Evolutionary conservation across 257 asterid species (phyloP).

Genomic region (Gardenia jasminoides): DNA sequence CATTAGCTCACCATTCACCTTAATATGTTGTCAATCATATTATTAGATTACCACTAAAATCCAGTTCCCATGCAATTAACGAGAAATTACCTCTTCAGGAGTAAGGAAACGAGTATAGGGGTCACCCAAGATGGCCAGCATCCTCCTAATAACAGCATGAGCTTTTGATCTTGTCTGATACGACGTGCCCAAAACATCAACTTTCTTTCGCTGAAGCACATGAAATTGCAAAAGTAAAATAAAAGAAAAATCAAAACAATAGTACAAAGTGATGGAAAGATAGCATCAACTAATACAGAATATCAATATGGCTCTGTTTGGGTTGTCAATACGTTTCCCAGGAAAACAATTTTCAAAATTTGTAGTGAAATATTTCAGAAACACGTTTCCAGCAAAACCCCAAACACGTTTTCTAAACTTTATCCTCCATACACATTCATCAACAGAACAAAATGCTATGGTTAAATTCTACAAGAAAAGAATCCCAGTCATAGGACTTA

Average conservation of each 20-base stretch:
- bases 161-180: constrained; percentile 79
- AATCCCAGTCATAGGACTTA: constrained; percentile 18
- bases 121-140: constrained; percentile 88
- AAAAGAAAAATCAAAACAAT: neutral
- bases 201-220: constrained; percentile 69
- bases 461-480: too few species aligned
- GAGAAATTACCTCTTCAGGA: constrained; percentile 69
- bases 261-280: too few species aligned
- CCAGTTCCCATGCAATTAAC: neutral
- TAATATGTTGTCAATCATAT: neutral
- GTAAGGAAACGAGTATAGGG: constrained; percentile 89
- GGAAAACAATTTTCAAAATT: too few species aligned
- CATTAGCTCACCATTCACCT: neutral
- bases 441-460: neutral
- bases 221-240: neutral
- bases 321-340: too few species aligned
- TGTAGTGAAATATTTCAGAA: too few species aligned
- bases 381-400: neutral
- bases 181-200: constrained; percentile 56
- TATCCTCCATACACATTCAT: neutral
- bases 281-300: too few species aligned
- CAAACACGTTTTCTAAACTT: neutral
- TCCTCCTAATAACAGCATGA: constrained; percentile 72
- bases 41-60: neutral
- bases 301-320: too few species aligned